phyloP scores from a whole-genome alignment of 2,329 filamentous ascomycete genomes.

The Albophoma yamanashiensis region DNA sequence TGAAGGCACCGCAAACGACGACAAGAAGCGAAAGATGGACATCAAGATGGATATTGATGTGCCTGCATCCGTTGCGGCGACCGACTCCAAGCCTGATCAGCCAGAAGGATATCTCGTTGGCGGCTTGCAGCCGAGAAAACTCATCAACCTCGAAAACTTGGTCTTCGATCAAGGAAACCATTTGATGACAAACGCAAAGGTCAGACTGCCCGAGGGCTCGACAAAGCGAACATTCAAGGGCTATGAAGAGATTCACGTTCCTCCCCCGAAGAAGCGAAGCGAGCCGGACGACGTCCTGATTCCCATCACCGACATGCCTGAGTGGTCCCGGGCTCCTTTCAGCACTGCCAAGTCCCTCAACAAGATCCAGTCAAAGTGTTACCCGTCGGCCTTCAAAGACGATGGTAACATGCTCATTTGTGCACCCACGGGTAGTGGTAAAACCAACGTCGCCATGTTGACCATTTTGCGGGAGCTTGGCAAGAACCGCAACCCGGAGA shows the following conservation, averaged over 20 bases:
- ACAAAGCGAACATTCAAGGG: conserved; percentile 95
- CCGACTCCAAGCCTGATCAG: conserved; percentile 40
- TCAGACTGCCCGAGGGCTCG: conserved; percentile 85
- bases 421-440: conserved; percentile 92
- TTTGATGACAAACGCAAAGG: conserved; percentile 98
- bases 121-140: conserved; percentile 73
- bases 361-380: conserved; percentile 92
- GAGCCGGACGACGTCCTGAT: conserved; percentile 74
- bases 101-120: conserved; percentile 63
- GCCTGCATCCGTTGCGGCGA: conserved; percentile 45
- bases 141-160: conserved; percentile 91
- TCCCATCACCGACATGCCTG: conserved; percentile 77
- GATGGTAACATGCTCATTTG: conserved; percentile 98
- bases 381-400: conserved; percentile 77
- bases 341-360: conserved; percentile 81
- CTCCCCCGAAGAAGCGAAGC: conserved; percentile 76
- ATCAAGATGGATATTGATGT: conserved; percentile 94
- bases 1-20: conserved; percentile 48
- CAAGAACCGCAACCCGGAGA: conserved; percentile 80
- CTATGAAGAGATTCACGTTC: conserved; percentile 97
- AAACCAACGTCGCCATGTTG: conserved; percentile 98
- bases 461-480: conserved; percentile 93
- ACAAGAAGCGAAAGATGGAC: conserved; percentile 59
- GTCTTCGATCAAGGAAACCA: conserved; percentile 98
- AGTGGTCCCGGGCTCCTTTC: conserved; percentile 84